A percentile compares a stretch with the other conserved stretches of the same genome.
Conservation (phyloP, 2,329 filamentous ascomycete species). For the Aspergillus sp. region DNA sequence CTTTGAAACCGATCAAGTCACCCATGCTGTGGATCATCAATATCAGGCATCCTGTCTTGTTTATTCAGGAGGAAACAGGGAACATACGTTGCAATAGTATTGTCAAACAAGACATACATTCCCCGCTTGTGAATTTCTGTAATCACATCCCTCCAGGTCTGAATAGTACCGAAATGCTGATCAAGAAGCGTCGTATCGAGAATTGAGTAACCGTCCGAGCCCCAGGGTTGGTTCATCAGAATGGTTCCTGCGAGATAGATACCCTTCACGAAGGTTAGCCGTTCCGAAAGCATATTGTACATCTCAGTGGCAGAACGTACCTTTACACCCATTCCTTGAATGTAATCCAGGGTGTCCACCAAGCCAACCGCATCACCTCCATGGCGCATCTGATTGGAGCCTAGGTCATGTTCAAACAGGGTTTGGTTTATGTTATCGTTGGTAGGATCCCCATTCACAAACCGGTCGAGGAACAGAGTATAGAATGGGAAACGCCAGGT, state of each 20-base stretch:
- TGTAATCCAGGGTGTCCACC: conserved; percentile 61
- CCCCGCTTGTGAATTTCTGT: conserved; percentile 59
- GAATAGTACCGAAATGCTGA: conserved; percentile 60
- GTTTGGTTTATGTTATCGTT: conserved; percentile 65
- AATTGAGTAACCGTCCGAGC: conserved; percentile 59
- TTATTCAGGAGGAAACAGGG: background rate
- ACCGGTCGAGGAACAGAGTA: conserved; percentile 63
- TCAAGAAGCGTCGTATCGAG: conserved; percentile 64
- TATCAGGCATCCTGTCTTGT: background rate
- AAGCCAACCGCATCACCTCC: conserved; percentile 61
- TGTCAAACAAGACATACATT: conserved; percentile 67
- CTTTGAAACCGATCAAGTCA: conserved; percentile 63
- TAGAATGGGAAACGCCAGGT: conserved; percentile 69
- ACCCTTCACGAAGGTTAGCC: conserved; percentile 37
- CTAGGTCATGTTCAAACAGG: conserved; percentile 59
- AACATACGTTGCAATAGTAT: conserved; percentile 61
- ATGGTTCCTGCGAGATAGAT: conserved; percentile 64
- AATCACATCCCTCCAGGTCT: conserved; percentile 58
- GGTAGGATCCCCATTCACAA: conserved; percentile 62
- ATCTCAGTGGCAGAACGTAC: conserved; percentile 26
- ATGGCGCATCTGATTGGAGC: conserved; percentile 62
- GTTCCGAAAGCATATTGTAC: background rate
- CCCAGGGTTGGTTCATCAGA: conserved; percentile 65
- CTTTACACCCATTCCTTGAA: conserved; percentile 64
- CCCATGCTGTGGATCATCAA: conserved; percentile 42